Conservation (phyloP, 305 asterid genomes). For the Fraxinus latifolia region DNA sequence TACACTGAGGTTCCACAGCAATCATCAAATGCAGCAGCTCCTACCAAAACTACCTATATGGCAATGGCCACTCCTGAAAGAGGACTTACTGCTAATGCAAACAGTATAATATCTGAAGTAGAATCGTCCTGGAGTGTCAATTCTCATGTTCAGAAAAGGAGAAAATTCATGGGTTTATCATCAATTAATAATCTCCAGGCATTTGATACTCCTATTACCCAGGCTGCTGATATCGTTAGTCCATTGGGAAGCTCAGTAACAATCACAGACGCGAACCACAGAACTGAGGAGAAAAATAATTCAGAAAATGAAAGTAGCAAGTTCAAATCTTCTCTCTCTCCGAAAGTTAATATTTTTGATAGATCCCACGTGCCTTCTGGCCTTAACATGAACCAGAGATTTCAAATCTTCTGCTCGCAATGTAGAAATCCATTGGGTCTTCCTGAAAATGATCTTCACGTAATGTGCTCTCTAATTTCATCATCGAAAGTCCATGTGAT, state of each 20-base stretch:
- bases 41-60: conserved; percentile 30
- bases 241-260: conserved; percentile 46
- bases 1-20: conserved; percentile 34
- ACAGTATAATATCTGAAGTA: conserved; percentile 37
- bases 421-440: conserved; percentile 74
- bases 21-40: conserved; percentile 36
- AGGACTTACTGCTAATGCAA: conserved; percentile 31
- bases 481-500: conserved; percentile 67
- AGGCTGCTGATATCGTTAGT: conserved; percentile 42
- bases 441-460: conserved; percentile 46
- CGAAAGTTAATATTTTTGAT: conserved; percentile 30
- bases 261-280: conserved; percentile 29
- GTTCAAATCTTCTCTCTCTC: conserved; percentile 21
- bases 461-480: conserved; percentile 47
- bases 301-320: conserved; percentile 35
- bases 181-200: conserved; percentile 40
- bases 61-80: conserved; percentile 51
- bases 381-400: conserved; percentile 41
- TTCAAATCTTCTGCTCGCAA: conserved; percentile 55
- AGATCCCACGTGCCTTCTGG: conserved; percentile 34
- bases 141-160: conserved; percentile 58
- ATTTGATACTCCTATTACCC: conserved; percentile 32
- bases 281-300: conserved; percentile 29
- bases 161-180: conserved; percentile 45
- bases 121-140: conserved; percentile 73